These are phyloP conservation scores for Vicia faba DNA, from an alignment of 306 rosid genomes.

Conservation along the genomic window DNA sequence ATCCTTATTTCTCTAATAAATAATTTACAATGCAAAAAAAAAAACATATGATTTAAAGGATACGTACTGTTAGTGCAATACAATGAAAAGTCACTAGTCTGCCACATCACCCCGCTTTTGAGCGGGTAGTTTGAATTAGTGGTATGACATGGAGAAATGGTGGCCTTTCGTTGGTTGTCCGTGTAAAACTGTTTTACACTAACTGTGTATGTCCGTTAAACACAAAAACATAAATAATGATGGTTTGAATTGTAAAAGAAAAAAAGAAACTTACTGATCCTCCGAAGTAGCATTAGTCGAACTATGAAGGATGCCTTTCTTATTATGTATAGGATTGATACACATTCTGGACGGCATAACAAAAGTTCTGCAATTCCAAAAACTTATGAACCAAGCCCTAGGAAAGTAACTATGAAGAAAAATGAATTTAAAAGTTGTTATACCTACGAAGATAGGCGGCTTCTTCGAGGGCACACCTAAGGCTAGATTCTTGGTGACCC, in stretches of 20 bases:
- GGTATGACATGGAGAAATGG: background rate
- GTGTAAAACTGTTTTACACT: background rate
- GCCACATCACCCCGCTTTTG: background rate
- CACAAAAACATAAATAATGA: background rate
- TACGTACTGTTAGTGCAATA: background rate
- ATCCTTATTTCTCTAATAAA: background rate
- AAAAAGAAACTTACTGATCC: constrained; percentile 56
- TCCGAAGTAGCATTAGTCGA: constrained; percentile 56
- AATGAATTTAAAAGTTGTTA: background rate
- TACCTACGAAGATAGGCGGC: constrained; percentile 69
- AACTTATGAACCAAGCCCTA: background rate
- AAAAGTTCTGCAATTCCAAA: constrained; percentile 63
- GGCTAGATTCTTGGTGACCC: constrained; percentile 99
- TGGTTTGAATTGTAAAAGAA: background rate
- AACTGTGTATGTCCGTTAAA: background rate
- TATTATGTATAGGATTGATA: constrained; percentile 86
- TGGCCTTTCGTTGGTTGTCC: background rate
- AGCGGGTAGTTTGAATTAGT: background rate
- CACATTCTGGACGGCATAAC: constrained; percentile 98
- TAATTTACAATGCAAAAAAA: too few species aligned
- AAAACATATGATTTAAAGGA: background rate
- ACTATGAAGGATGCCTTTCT: constrained; percentile 79
- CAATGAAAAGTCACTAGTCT: background rate
- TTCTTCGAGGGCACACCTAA: constrained; percentile 92
- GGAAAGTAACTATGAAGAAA: background rate